Evolutionary conservation across 495 filamentous ascomycete genomes (phyloP), one percentile per base, ranked within the genome.

Genomic region (Neurospora sp.): DNA sequence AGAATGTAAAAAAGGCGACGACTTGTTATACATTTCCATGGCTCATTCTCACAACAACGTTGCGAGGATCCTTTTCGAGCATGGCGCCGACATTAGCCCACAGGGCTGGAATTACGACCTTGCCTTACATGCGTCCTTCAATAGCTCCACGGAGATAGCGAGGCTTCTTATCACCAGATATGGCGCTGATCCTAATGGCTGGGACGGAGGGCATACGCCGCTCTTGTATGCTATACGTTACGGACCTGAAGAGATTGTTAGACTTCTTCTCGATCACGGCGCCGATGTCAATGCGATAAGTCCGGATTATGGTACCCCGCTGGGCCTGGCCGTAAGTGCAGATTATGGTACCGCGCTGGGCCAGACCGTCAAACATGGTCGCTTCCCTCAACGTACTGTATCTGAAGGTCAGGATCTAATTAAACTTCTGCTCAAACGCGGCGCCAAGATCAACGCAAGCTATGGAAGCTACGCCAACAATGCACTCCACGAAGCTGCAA

Each of bases 211-310:
- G 0, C 2, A 0, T 3, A 21, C 39, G 15, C 15, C 15, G 15
- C 39, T 40, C 5, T 5, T 6, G 0, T 0, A 17, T 17, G 39
- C 15, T 40, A 17, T 17, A 21, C 0, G 0, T 6, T 0, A 21
- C 0, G 19, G 15, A 15, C 3, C 21, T 9, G 5, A 8, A n/a
- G 17, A 45, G 42, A 24, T 0, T 7, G 54, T 71, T 70, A 43
- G 62, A 59, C 34, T 66, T 48, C 70, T 40, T 69, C 70, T 66
- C 8, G 24, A 76, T 1, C 70, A 70, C n/a, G 75, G 75, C 69
- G 79, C 79, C 4, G 71, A 81, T 66, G 72, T 78, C 24, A 78
- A 78, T 72, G 74, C 73, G 8, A 48, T n/a, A n/a, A n/a, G n/a
- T n/a, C n/a, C n/a, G n/a, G n/a, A n/a, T n/a, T n/a, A n/a, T n/a